Evolutionary conservation across 2,329 filamentous ascomycete species (phyloP), one percentile per base, ranked within the genome.

Genomic region (Cladophialophora chaetospira): DNA sequence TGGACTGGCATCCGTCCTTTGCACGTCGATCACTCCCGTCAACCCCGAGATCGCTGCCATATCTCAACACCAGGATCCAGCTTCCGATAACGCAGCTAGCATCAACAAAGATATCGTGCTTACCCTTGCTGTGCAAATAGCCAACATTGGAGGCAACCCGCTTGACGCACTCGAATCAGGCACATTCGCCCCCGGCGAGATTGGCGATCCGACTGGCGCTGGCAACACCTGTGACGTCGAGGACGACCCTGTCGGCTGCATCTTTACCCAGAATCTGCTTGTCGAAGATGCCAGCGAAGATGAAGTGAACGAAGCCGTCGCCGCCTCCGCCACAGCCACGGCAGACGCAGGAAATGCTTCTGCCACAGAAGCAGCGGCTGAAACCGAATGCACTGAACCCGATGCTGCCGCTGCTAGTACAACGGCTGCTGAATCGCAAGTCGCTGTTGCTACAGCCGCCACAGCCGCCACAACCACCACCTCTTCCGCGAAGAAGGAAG

Each of bases 41-140:
- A 88, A 88, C 72, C 79, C 85, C 2, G 85, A 88, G 73, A 86
- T 88, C 65, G 80, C 77, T 25, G 83, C 83, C 40, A 69, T 88
- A 57, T 72, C 76, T 52, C 84, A 87, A 71, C 85, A 88, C 71
- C 85, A 88, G 72, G 86, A 88, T 68, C 84, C 86, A 25, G 86
- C 85, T 17, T 82, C 82, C 0, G 67, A 76, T 2, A 79, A 78
- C 38, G 82, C 84, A 10, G 77, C 79, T 11, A 78, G 69, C 1
- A 72, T 75, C 45, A 88, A 88, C 76, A 86, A 86, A 74, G 74
- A 76, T 31, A 81, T 87, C 63, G 79, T 82, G 44, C 74, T 86
- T 5, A 78, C 77, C 42, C 74, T 87, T 3, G 85, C 85, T 15
- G 72, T 75, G 50, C 82, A 87, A 72, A 81, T 88, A 49, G 77